Percentiles rank a stretch among this genome's conserved stretches.
Evolutionary conservation across 371 early-diverging fungal species (phyloP).

Genomic region (Mortierella sp.): DNA sequence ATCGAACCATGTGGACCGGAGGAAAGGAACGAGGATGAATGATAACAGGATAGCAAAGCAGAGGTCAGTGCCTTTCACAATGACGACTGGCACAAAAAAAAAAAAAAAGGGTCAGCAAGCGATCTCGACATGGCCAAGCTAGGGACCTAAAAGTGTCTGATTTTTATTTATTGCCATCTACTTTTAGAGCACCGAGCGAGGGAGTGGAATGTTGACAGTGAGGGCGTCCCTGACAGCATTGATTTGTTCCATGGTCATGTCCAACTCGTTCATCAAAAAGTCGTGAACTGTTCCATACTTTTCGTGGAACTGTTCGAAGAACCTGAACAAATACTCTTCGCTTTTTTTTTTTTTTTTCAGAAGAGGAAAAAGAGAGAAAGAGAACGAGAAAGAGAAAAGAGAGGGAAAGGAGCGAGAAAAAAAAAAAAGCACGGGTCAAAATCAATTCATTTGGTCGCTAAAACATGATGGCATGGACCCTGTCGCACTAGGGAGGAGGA

Average conservation of each 20-base stretch:
- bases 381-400: too few relatives aligned
- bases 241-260: constrained; percentile 43
- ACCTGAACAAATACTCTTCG: constrained; percentile 41
- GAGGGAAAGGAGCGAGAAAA: neutral
- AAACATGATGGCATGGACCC: neutral
- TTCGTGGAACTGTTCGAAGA: constrained; percentile 45
- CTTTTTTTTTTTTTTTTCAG: constrained; percentile 7
- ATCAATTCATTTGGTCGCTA: neutral
- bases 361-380: neutral
- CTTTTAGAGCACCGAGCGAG: constrained; percentile 32
- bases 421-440: neutral
- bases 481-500: neutral
- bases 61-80: too few relatives aligned
- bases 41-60: too few relatives aligned
- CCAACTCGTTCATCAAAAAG: constrained; percentile 45
- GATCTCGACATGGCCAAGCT: too few relatives aligned
- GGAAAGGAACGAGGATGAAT: too few relatives aligned
- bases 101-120: too few relatives aligned
- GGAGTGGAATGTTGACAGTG: constrained; percentile 43
- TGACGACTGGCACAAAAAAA: too few relatives aligned
- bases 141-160: too few relatives aligned
- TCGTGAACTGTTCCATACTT: constrained; percentile 46
- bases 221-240: constrained; percentile 44
- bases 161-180: neutral
- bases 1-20: too few relatives aligned